Percentiles rank a stretch among this genome's conserved stretches.
Evolutionary conservation across 306 rosid genomes (phyloP).

Genomic region (Prunus persica): Prunus_persica_NCBIv2 NC_034012.1:8639001-8639500

Average conservation of each 20-base stretch:
- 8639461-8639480: neutral
- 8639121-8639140: neutral
- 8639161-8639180: neutral
- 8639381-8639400: too few relatives aligned
- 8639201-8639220: neutral
- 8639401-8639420: too few relatives aligned
- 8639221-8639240: neutral
- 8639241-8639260: neutral
- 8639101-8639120: neutral
- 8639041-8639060: neutral
- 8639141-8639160: neutral
- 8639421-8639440: neutral
- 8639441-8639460: neutral
- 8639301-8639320: neutral
- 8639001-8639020: neutral
- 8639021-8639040: neutral
- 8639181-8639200: neutral
- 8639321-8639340: neutral
- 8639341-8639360: neutral
- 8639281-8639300: neutral
- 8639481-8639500: too few relatives aligned
- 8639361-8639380: neutral
- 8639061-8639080: neutral
- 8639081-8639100: neutral
- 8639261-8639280: neutral